These are phyloP conservation scores for Pichia gijzeniarum DNA, from an alignment of 805 yeast genomes.

Conservation along the genomic window DNA sequence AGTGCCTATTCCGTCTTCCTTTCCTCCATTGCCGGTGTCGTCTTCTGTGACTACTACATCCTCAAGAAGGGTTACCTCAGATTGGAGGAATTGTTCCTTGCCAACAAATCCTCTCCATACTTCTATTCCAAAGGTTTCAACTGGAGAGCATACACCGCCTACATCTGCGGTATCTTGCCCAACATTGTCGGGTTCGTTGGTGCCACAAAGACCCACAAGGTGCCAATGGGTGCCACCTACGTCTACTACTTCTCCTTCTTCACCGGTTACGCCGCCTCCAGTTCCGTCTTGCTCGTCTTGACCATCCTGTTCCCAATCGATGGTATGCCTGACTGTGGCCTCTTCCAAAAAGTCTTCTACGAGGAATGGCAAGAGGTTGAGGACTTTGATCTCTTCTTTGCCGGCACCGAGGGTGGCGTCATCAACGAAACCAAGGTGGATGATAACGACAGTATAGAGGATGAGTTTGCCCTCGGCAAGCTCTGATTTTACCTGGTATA, in stretches of 20 bases:
- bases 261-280: conserved; percentile 62
- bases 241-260: conserved; percentile 72
- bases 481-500: too few species aligned
- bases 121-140: conserved; percentile 63
- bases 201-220: conserved; percentile 60
- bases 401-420: too few species aligned
- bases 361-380: conserved; percentile 62
- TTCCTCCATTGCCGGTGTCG: conserved; percentile 76
- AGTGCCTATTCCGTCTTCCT: conserved; percentile 79
- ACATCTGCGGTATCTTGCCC: conserved; percentile 72
- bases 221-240: conserved; percentile 71
- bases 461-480: not conserved
- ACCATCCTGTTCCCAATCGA: conserved; percentile 44
- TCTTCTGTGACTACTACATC: conserved; percentile 59
- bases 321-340: conserved; percentile 36
- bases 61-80: conserved; percentile 68
- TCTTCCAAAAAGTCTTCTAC: conserved; percentile 51
- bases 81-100: conserved; percentile 58
- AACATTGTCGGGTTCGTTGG: conserved; percentile 86
- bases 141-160: conserved; percentile 82
- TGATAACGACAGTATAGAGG: not conserved
- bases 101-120: conserved; percentile 41
- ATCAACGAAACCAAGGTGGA: conserved; percentile 1
- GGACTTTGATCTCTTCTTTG: conserved; percentile 40
- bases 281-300: conserved; percentile 46